Conservation (phyloP, 2,329 filamentous ascomycete genomes). For the Fusarium albosuccineum region DNA sequence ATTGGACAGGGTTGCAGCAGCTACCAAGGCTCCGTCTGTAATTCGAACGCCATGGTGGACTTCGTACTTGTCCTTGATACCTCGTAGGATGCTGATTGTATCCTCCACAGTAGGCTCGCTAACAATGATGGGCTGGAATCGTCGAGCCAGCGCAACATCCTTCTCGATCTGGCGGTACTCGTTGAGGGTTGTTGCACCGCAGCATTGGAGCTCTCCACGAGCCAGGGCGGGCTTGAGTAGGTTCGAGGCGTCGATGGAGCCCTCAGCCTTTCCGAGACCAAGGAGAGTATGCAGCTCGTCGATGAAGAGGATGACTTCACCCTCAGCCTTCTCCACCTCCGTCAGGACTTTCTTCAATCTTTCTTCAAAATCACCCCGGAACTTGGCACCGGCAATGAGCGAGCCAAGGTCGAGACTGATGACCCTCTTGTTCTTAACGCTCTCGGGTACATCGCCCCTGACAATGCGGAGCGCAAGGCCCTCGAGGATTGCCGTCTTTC, state of each 20-base stretch:
- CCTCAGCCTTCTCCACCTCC: constrained; percentile 90
- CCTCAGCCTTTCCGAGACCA: constrained; percentile 93
- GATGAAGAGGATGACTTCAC: constrained; percentile 92
- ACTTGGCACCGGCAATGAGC: constrained; percentile 95
- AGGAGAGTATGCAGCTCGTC: constrained; percentile 94
- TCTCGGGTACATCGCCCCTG: constrained; percentile 92
- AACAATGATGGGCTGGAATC: constrained; percentile 96
- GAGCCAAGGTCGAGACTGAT: constrained; percentile 90
- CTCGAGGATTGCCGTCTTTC: constrained; percentile 94
- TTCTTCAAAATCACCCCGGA: constrained; percentile 96
- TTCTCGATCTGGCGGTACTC: constrained; percentile 97
- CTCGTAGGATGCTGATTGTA: constrained; percentile 93
- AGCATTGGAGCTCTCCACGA: constrained; percentile 92
- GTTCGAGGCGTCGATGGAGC: constrained; percentile 96
- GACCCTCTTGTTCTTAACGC: constrained; percentile 93
- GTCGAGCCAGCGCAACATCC: constrained; percentile 89
- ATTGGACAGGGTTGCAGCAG: constrained; percentile 92
- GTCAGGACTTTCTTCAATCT: constrained; percentile 89
- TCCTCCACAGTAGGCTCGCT: constrained; percentile 91
- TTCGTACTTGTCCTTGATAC: constrained; percentile 98
- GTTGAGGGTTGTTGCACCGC: constrained; percentile 91
- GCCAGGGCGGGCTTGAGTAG: constrained; percentile 94
- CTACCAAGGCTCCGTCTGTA: constrained; percentile 90
- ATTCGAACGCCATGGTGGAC: constrained; percentile 97
- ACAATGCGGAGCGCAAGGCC: constrained; percentile 92